Evolutionary conservation across 768 basidiomycete species (phyloP), one percentile per base, ranked within the genome.

Genomic region (Galerina marginata): DNA sequence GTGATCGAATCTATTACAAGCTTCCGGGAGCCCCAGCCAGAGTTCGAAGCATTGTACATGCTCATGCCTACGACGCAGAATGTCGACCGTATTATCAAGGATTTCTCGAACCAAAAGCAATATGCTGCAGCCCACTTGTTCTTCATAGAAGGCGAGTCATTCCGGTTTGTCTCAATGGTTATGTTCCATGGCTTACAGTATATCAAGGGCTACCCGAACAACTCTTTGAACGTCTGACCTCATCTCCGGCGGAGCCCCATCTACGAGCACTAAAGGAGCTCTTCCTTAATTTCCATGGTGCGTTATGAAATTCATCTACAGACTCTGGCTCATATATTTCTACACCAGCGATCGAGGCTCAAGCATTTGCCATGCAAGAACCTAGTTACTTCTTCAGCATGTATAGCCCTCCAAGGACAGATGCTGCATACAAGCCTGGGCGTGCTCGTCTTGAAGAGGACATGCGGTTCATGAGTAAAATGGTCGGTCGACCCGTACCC

Each of bases 41-140:
- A 86, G 43, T 88, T 96, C 52, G 95, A 98, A 75, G 97, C 95
- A 37, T 80, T 99, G 68, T 99, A 99, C 72, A 77, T 99, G 62
- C 79, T 99, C 60, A 96, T 96, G 86, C 92, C 97, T 14, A 99
- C 97, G 4, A 87, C 87, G 1, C 92, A 95, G 79, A 99, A 99
- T 74, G 86, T 99, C 45, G 90, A 96, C 58, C 86, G 95, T 20
- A 83, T 99, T 69, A 90, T 99, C 66, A 86, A 81, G 37, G 97
- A 99, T 75, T 96, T 95, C 63, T 73, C 77, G 36, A 71, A 73
- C 53, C 82, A 82, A 12, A 80, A 81, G 65, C 86, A 90, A 65
- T 99, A 99, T 72, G 87, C 87, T 15, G 89, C 78, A 0, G 96
- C 92, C 0, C 93, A 99, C 73, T 73, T 98, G 58, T 96, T 95